A percentile compares a stretch with the other conserved stretches of the same genome.
Conservation (phyloP, 306 rosid genomes). For the Prosopis cineraria region DNA sequence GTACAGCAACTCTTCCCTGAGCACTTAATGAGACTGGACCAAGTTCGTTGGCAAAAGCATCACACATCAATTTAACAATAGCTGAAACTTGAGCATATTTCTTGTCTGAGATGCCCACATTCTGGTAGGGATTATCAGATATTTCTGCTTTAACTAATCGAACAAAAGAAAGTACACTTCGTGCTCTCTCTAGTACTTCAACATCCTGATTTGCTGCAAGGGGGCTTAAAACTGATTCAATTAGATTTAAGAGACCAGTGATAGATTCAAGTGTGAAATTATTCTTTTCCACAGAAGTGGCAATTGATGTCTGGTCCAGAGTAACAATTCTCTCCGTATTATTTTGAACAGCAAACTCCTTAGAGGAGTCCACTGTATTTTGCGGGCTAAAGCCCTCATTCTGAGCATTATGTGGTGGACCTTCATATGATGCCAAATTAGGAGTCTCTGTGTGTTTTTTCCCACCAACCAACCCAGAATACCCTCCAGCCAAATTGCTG, state of each 20-base stretch:
- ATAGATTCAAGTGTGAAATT: conserved; percentile 52
- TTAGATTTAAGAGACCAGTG: conserved; percentile 50
- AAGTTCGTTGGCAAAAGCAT: conserved; percentile 61
- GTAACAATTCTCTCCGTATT: conserved; percentile 32
- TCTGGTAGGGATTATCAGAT: conserved; percentile 38
- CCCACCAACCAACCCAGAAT: conserved; percentile 36
- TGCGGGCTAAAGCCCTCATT: conserved; percentile 60
- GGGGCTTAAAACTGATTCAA: conserved; percentile 61
- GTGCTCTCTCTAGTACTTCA: conserved; percentile 83
- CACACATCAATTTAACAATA: conserved; percentile 52
- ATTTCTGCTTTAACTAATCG: conserved; percentile 60
- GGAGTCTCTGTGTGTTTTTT: conserved; percentile 41
- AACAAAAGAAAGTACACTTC: conserved; percentile 62
- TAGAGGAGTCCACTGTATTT: conserved; percentile 45
- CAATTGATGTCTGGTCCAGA: conserved; percentile 39
- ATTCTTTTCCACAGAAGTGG: conserved; percentile 35
- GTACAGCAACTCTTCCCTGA: conserved; percentile 78
- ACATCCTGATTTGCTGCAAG: conserved; percentile 68
- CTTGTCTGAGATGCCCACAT: conserved; percentile 38
- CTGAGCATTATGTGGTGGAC: conserved; percentile 40
- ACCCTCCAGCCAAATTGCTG: conserved; percentile 36
- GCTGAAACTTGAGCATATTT: conserved; percentile 49
- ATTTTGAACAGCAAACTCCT: conserved; percentile 43
- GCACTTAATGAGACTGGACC: conserved; percentile 80
- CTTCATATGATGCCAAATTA: conserved; percentile 41